Base-by-base conservation (phyloP, 1,139 yeast species). In the Entelexis paramagnoliae region DNA sequence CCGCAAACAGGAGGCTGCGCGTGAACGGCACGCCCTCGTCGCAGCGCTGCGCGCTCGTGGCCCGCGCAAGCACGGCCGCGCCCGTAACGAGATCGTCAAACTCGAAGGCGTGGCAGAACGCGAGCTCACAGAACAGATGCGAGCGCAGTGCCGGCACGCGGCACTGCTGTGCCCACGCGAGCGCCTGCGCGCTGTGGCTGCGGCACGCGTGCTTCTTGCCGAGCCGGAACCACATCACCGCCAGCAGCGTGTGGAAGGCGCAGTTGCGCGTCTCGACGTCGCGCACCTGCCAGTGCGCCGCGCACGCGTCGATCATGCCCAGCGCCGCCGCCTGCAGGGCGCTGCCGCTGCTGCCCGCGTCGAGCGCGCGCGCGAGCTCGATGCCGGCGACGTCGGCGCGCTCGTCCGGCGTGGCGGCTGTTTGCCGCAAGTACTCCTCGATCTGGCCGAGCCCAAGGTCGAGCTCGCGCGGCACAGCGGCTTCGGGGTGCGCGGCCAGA, bases 401-500 rank as follows among this genome's bases (percentile, higher is more conserved):
- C 22, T 48, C 47, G 35, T n/a, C 29, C 14, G 17, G 29, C 11
- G 41, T 14, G 6, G 29, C 16, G 8, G 44, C 47, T n/a, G 24
- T 28, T 13, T 14, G 32, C 10, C 38, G 35, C 16, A 42, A 13
- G 29, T 34, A 42, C 26, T 35, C 38, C 30, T 19, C 48, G 34
- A 48, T 34, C 33, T 17, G 29, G 24, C 11, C 10, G 14, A 17
- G 38, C 14, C 29, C 20, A 11, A 41, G 29, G 16, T 29, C 32
- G 28, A 41, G 41, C 38, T 46, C 44, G 14, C 46, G 48, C 30
- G 46, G 51, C 13, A 22, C 16, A 32, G 24, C 26, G 36, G 48
- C 32, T 17, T 28, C 19, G 20, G 3, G 36, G 20, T 48, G n/a
- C 42, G 17, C 5, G 20, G 33, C 24, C n/a, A 33, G 42, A 13